A percentile compares a stretch with the other conserved stretches of the same genome.
These are phyloP conservation scores for Anacardium occidentale DNA, from an alignment of 345 rosid genomes.

Conservation along the genomic window DNA sequence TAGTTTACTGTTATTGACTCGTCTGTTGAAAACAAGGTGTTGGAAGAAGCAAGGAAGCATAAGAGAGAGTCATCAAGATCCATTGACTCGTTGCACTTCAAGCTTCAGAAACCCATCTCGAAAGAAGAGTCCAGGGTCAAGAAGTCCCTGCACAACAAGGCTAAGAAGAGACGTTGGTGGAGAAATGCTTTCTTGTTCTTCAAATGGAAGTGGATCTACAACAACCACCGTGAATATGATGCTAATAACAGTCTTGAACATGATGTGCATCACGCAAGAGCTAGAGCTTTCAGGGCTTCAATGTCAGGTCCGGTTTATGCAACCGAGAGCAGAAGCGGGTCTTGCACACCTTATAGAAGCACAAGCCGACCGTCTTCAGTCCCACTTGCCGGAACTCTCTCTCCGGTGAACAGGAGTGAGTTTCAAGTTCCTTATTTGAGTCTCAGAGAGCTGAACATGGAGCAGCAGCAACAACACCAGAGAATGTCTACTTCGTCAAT, in stretches of 20 bases:
- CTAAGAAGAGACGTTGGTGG: slow-evolving; percentile 78
- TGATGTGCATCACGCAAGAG: slow-evolving; percentile 49
- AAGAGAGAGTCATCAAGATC: slow-evolving; percentile 48
- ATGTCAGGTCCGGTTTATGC: slow-evolving; percentile 69
- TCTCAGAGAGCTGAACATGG: slow-evolving; percentile 75
- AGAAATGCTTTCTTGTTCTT: slow-evolving; percentile 64
- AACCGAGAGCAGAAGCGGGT: slow-evolving; percentile 69
- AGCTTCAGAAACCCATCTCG: slow-evolving; percentile 84
- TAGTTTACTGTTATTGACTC: not conserved
- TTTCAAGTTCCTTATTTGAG: slow-evolving; percentile 62
- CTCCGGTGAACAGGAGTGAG: slow-evolving; percentile 48
- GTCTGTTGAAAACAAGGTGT: slow-evolving; percentile 35
- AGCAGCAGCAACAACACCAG: slow-evolving; percentile 40
- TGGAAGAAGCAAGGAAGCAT: slow-evolving; percentile 79
- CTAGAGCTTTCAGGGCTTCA: slow-evolving; percentile 45
- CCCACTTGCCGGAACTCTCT: slow-evolving; percentile 60
- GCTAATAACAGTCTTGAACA: slow-evolving; percentile 25
- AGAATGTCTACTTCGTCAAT: slow-evolving; percentile 55
- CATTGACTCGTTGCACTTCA: slow-evolving; percentile 61
- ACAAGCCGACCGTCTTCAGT: slow-evolving; percentile 56
- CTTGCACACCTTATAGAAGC: slow-evolving; percentile 56
- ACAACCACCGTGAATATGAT: slow-evolving; percentile 9
- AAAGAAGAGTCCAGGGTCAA: slow-evolving; percentile 52
- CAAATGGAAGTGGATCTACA: slow-evolving; percentile 51
- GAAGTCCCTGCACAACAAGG: slow-evolving; percentile 32